Base-by-base conservation (phyloP, 257 asterid genomes). In the Jasminum sambac region DNA sequence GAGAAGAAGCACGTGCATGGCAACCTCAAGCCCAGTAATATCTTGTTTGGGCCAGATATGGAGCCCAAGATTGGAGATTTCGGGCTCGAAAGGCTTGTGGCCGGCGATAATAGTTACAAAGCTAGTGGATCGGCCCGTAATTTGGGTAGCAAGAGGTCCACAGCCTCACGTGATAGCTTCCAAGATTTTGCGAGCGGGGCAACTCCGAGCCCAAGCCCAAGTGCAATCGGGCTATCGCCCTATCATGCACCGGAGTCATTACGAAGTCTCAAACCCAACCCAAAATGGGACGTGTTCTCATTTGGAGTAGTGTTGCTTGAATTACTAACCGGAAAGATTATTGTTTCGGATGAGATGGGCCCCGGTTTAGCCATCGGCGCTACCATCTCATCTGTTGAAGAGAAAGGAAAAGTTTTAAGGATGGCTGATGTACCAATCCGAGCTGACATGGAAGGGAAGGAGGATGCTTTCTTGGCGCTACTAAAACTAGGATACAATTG, bases 61-160 rank as follows among this genome's bases (percentile, higher is more conserved):
- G 99, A 94, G 76, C 96, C 99, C 84, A 91, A 86, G 75, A 85
- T 94, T 64, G 97, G 97, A 0, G 97, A 94, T 60, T 94, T 89
- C 40, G 99, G 99, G 68, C 97, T 94, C 40, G 96, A 94, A 40
- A 76, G 97, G 58, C 96, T 94, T 2, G 89, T 85, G 6, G 52
- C 85, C 0, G 89, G 95, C 0, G 97, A 91, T 5, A 75, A 72
- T 65, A 80, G 96, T 59, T 87, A 90, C 34, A 90, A 89, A 24
- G 75, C 87, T 0, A 80, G 91, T 17, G 95, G 96, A 1, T 94
- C 97, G 0, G 86, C 95, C 52, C 85, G 95, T 0, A 80, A 84
- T 63, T 91, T 94, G 0, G 96, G 99, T 6, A 94, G 99, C 79
- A 94, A 87, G 79, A 80, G 99, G 42, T 94, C 99, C 14, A 94